Conservation (phyloP, 495 filamentous ascomycete species). For the Penicillium mononematosum region DNA sequence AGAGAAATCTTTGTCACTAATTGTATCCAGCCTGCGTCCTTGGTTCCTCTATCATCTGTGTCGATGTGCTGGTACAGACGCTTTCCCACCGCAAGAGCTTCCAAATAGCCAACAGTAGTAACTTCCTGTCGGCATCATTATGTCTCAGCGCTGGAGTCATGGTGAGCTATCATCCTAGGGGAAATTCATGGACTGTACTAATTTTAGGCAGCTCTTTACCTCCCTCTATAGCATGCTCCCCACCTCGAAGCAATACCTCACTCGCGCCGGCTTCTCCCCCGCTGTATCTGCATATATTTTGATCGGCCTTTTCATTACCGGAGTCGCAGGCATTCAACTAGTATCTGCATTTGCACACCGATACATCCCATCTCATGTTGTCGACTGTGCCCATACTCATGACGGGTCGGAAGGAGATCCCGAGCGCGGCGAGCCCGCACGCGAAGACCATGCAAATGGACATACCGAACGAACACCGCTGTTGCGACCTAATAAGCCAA, state of each 20-base stretch:
- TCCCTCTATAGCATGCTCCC: constrained; percentile 94
- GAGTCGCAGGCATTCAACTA: constrained; percentile 80
- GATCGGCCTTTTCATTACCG: constrained; percentile 74
- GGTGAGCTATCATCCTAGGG: constrained; percentile 52
- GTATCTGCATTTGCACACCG: constrained; percentile 77
- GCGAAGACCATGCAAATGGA: constrained; percentile 18
- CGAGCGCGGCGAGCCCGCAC: constrained; percentile 28
- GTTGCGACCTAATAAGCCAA: constrained; percentile 13
- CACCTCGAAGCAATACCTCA: constrained; percentile 72
- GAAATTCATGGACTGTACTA: constrained; percentile 4
- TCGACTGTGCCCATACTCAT: constrained; percentile 87
- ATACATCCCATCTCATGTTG: constrained; percentile 86
- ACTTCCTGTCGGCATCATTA: constrained; percentile 82
- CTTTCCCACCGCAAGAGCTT: constrained; percentile 74
- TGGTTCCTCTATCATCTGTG: constrained; percentile 81
- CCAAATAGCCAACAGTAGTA: constrained; percentile 82
- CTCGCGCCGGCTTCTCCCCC: constrained; percentile 61
- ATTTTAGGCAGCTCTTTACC: constrained; percentile 71
- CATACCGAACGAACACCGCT: constrained; percentile 51
- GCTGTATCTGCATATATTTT: constrained; percentile 67
- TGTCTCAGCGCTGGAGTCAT: constrained; percentile 97
- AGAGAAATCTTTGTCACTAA: background rate
- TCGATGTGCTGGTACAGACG: constrained; percentile 71
- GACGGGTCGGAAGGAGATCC: constrained; percentile 35
- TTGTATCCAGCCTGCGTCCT: constrained; percentile 65